A percentile compares a stretch with the other conserved stretches of the same genome.
These are phyloP conservation scores for Saccharomycopsis microspora DNA, from an alignment of 805 yeast genomes.

Conservation along the genomic window DNA sequence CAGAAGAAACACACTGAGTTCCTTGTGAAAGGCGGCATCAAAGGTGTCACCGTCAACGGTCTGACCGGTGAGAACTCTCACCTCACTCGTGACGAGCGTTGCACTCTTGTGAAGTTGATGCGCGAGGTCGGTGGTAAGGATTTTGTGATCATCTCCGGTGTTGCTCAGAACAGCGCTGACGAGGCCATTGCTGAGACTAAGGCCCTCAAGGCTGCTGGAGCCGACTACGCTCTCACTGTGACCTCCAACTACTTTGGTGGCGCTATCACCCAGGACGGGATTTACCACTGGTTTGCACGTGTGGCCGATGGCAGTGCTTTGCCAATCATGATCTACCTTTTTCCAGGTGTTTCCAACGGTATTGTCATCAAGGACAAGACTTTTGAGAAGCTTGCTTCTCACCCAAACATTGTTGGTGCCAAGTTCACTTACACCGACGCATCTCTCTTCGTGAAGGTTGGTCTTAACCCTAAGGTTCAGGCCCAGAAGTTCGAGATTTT, in stretches of 20 bases:
- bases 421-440: slow-evolving; percentile 40
- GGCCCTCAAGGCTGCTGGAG: slow-evolving; percentile 24
- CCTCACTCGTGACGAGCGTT: slow-evolving; percentile 24
- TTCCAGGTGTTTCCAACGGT: slow-evolving; percentile 28
- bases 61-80: slow-evolving; percentile 31
- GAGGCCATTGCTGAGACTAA: slow-evolving; percentile 22
- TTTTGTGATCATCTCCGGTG: slow-evolving; percentile 26
- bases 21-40: slow-evolving; percentile 22
- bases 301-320: slow-evolving; percentile 25
- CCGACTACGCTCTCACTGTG: slow-evolving; percentile 24
- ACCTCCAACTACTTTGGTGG: slow-evolving; percentile 29
- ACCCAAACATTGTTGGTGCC: slow-evolving; percentile 28
- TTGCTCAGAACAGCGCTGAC: slow-evolving; percentile 20
- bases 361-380: slow-evolving; percentile 21
- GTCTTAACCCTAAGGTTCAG: slow-evolving; percentile 31
- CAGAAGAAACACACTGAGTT: slow-evolving; percentile 24
- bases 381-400: slow-evolving; percentile 21
- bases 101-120: slow-evolving; percentile 21
- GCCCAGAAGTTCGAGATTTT: slow-evolving; percentile 31
- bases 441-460: slow-evolving; percentile 33
- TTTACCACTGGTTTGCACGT: slow-evolving; percentile 22
- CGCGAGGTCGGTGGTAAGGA: slow-evolving; percentile 25
- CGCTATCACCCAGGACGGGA: slow-evolving; percentile 24
- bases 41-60: slow-evolving; percentile 28
- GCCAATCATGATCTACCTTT: slow-evolving; percentile 27